phyloP scores from a whole-genome alignment of 140 eudicot genomes.

The Anethum foeniculum region DNA sequence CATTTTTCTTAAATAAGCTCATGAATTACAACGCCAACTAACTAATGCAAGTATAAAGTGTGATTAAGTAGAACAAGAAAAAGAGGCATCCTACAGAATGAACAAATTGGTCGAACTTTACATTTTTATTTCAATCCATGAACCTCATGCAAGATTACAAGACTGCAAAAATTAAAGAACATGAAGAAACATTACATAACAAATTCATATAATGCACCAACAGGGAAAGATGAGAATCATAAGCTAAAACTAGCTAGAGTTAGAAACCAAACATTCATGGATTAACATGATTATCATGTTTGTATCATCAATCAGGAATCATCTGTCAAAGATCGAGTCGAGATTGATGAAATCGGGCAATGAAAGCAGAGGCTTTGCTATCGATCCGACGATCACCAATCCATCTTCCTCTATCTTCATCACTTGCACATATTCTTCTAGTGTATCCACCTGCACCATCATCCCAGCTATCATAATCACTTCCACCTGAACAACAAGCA shows the following conservation, averaged over 20 bases:
- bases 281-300: not conserved
- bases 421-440: not conserved
- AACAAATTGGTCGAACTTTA: not conserved
- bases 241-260: not conserved
- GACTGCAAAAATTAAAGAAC: not conserved
- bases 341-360: conserved; percentile 13
- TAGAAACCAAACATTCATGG: not conserved
- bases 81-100: not conserved
- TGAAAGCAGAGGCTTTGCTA: conserved; percentile 33
- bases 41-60: not conserved
- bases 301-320: not conserved
- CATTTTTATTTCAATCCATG: not conserved
- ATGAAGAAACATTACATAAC: not conserved
- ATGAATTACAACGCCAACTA: too few relatives aligned
- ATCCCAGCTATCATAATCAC: conserved; percentile 3
- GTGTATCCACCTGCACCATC: not conserved
- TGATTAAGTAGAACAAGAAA: not conserved
- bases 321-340: not conserved
- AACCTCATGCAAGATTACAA: not conserved
- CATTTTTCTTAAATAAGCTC: too few relatives aligned
- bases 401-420: conserved; percentile 28
- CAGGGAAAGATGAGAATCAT: not conserved
- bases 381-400: conserved; percentile 46
- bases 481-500: conserved; percentile 2
- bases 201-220: not conserved